Evolutionary conservation across 345 rosid genomes (phyloP).

Genomic region (Triadica sebifera): DNA sequence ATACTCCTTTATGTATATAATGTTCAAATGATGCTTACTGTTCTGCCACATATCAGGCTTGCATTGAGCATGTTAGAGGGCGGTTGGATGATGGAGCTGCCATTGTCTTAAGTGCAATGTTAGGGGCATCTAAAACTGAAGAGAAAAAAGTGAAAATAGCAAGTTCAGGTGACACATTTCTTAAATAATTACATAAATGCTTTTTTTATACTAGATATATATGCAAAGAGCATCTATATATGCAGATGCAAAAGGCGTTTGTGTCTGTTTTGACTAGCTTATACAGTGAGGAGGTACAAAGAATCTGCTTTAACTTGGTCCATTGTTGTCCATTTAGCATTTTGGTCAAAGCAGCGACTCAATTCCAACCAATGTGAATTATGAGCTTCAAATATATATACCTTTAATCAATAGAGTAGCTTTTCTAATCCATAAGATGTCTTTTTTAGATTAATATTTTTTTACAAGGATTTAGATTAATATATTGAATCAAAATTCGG

Average conservation of each 20-base stretch:
- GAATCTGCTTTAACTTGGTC: not conserved
- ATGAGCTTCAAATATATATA: not conserved
- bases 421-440: not conserved
- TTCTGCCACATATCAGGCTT: slow-evolving; percentile 14
- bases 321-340: not conserved
- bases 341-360: not conserved
- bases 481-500: not conserved
- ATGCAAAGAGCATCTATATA: not conserved
- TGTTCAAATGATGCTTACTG: slow-evolving; percentile 1
- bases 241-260: not conserved
- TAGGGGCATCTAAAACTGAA: slow-evolving; percentile 62
- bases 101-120: slow-evolving; percentile 69
- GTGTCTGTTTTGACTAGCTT: not conserved
- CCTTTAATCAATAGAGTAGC: not conserved
- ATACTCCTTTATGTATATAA: not conserved
- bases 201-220: not conserved
- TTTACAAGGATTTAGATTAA: not conserved
- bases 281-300: not conserved
- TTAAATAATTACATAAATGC: slow-evolving; percentile 15
- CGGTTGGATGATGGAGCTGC: slow-evolving; percentile 68
- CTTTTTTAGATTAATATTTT: not conserved
- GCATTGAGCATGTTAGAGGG: slow-evolving; percentile 61
- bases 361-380: not conserved
- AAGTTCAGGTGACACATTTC: slow-evolving; percentile 52
- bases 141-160: slow-evolving; percentile 69